phyloP scores from a whole-genome alignment of 2,329 filamentous ascomycete species.

The Bertia moriformis region DNA sequence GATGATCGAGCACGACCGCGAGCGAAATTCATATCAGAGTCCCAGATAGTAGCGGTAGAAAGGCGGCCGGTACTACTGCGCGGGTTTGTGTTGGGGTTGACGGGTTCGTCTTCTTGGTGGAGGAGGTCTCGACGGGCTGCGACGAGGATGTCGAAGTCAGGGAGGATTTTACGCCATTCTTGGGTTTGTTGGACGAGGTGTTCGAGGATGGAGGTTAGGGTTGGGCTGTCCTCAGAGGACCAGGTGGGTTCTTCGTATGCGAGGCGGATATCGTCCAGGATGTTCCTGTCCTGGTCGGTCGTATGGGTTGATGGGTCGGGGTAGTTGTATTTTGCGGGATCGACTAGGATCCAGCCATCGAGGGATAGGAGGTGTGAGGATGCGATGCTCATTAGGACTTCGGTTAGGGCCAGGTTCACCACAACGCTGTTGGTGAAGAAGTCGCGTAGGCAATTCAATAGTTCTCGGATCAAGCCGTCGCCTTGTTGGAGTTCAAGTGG shows the following conservation, averaged over 20 bases:
- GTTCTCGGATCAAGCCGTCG: not conserved
- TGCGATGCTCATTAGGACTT: not conserved
- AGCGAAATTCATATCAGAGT: not conserved
- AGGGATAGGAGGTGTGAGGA: not conserved
- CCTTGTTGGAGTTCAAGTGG: not conserved
- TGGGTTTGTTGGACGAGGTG: not conserved
- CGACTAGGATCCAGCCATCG: not conserved
- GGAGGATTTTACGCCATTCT: not conserved
- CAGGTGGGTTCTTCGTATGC: not conserved
- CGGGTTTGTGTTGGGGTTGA: not conserved
- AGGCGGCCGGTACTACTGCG: too few relatives aligned
- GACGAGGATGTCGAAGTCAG: not conserved
- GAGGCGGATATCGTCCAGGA: not conserved
- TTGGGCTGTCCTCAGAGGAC: not conserved
- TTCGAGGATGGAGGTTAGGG: not conserved
- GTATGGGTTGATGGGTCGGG: not conserved
- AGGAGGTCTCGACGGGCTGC: not conserved
- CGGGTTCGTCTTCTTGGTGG: not conserved
- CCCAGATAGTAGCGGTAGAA: not conserved
- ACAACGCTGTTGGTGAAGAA: slow-evolving; percentile 1
- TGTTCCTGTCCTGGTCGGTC: not conserved
- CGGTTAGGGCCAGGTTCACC: not conserved
- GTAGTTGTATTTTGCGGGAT: not conserved
- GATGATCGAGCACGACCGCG: not conserved
- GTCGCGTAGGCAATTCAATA: not conserved